Percentiles rank a stretch among this genome's conserved stretches.
Conservation (phyloP, 139 green algal species). For the Coelastrella sp. region DNA sequence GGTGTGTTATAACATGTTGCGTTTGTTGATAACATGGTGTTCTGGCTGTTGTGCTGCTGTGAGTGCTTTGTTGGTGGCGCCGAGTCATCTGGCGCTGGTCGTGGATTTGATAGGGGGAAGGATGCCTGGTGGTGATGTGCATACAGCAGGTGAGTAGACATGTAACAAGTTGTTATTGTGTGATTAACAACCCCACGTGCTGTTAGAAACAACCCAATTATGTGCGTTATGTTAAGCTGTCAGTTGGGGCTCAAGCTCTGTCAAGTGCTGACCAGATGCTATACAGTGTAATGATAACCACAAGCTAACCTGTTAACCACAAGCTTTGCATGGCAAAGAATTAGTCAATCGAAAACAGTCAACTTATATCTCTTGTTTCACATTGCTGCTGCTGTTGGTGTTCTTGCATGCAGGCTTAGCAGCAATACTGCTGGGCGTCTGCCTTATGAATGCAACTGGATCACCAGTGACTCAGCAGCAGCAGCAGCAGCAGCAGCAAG, state of each 20-base stretch:
- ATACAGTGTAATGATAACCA: no score
- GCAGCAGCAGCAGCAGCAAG: conserved; percentile 43
- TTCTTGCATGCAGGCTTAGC: conserved; percentile 63
- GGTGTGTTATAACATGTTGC: conserved; percentile 65
- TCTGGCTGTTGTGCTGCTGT: conserved; percentile 70
- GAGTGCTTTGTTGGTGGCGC: conserved; percentile 56
- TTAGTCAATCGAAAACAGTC: no score
- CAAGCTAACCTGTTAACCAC: no score
- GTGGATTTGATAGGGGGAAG: conserved; percentile 56
- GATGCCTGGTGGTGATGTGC: conserved; percentile 7
- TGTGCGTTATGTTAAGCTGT: no score
- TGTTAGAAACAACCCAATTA: no score
- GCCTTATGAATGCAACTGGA: conserved; percentile 63
- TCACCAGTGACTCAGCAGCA: conserved; percentile 5
- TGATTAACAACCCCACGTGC: no score
- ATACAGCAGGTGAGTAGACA: conserved; percentile 11
- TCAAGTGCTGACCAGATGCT: no score
- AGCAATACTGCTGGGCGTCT: conserved; percentile 76
- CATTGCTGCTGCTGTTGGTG: not conserved
- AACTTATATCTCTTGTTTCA: no score
- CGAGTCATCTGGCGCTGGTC: conserved; percentile 63
- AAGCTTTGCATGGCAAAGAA: no score
- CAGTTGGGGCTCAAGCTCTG: no score
- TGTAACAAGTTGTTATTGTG: no score
- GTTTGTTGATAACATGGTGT: conserved; percentile 78